These are phyloP conservation scores for Solanum virginianum DNA, from an alignment of 257 asterid species.

Conservation along the genomic window DNA sequence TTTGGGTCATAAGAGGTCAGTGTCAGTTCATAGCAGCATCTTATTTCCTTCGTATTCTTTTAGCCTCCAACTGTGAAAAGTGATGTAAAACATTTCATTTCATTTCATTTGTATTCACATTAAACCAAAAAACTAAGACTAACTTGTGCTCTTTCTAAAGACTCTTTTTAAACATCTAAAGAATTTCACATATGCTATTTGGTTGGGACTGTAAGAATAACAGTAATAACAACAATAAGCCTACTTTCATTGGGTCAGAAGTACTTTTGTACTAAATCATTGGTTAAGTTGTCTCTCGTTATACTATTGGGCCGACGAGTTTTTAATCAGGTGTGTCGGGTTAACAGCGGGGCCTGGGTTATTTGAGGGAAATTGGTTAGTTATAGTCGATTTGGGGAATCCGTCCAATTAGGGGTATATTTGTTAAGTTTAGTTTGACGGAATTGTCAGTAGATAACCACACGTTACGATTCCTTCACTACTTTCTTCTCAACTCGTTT, in stretches of 20 bases:
- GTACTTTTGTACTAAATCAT: neutral
- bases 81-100: neutral
- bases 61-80: neutral
- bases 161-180: neutral
- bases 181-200: neutral
- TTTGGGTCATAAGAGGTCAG: neutral
- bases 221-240: neutral
- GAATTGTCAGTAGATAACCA: no score
- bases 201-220: neutral
- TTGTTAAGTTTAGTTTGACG: neutral
- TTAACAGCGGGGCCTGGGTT: neutral
- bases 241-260: neutral
- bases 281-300: neutral
- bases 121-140: neutral
- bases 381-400: neutral
- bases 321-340: neutral
- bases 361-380: neutral
- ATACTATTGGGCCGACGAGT: neutral
- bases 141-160: neutral
- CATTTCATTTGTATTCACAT: neutral
- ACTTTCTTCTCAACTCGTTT: no score
- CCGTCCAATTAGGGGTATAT: neutral
- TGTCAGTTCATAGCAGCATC: neutral
- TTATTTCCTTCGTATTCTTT: neutral
- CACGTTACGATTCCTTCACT: no score